Evolutionary conservation across 495 filamentous ascomycete species (phyloP).

Genomic region (Neurospora terricola): DNA sequence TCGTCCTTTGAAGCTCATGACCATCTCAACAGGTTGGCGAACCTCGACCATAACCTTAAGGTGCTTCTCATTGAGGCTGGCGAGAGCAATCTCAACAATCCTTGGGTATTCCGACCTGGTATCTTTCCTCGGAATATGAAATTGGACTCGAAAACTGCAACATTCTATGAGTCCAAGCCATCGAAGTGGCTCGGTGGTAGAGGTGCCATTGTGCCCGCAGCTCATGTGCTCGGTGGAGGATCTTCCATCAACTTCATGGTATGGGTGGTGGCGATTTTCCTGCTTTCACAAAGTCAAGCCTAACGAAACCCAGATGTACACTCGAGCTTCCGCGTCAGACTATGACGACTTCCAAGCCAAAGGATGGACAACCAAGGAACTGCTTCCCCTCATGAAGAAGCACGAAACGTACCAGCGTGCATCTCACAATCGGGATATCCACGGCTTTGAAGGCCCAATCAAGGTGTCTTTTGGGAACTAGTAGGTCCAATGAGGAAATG

Average conservation of each 20-base stretch:
- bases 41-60: slow-evolving; percentile 70
- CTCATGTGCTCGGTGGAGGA: slow-evolving; percentile 67
- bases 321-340: slow-evolving; percentile 67
- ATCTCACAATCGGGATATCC: slow-evolving; percentile 63
- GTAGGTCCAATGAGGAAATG: slow-evolving; percentile 13
- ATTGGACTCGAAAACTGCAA: slow-evolving; percentile 74
- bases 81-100: slow-evolving; percentile 73
- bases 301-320: slow-evolving; percentile 59
- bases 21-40: slow-evolving; percentile 48
- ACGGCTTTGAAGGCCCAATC: slow-evolving; percentile 74
- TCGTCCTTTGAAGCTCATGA: slow-evolving; percentile 1
- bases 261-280: not conserved
- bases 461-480: slow-evolving; percentile 80
- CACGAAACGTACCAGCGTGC: slow-evolving; percentile 76
- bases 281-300: not conserved
- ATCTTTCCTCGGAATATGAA: slow-evolving; percentile 53
- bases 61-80: slow-evolving; percentile 72
- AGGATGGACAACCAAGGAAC: slow-evolving; percentile 70
- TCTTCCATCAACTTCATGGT: slow-evolving; percentile 80
- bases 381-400: slow-evolving; percentile 74
- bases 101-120: slow-evolving; percentile 70
- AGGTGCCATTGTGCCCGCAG: slow-evolving; percentile 68
- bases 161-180: slow-evolving; percentile 70
- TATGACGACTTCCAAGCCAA: slow-evolving; percentile 79
- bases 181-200: slow-evolving; percentile 64